These are phyloP conservation scores for Colletotrichum shisoi DNA, from an alignment of 2,329 filamentous ascomycete species.

Conservation along the genomic window DNA sequence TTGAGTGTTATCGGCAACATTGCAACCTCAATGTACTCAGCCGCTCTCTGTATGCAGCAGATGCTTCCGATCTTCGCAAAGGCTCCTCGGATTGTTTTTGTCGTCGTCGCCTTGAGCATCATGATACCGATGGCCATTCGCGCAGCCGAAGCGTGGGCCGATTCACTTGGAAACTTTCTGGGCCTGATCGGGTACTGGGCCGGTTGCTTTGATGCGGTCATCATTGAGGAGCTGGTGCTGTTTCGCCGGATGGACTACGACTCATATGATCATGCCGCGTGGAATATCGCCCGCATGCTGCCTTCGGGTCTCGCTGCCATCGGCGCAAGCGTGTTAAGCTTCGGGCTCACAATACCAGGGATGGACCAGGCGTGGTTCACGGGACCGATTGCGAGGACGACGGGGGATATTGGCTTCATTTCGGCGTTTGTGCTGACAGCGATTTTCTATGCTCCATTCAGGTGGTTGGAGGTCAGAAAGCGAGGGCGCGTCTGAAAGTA, in stretches of 20 bases:
- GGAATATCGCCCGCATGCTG: constrained; percentile 54
- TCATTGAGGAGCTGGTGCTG: constrained; percentile 53
- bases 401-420: constrained; percentile 58
- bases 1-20: constrained; percentile 52
- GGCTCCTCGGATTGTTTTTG: constrained; percentile 54
- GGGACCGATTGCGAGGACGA: constrained; percentile 53
- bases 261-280: constrained; percentile 54
- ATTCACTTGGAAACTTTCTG: constrained; percentile 55
- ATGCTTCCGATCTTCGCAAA: constrained; percentile 48
- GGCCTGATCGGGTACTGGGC: constrained; percentile 57
- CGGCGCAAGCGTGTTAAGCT: constrained; percentile 54
- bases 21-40: constrained; percentile 51
- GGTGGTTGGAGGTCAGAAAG: constrained; percentile 49
- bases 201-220: constrained; percentile 53
- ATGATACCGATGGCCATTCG: constrained; percentile 54
- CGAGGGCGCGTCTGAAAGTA: constrained; percentile 43
- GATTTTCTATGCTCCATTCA: constrained; percentile 53
- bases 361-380: constrained; percentile 56
- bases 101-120: constrained; percentile 50
- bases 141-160: constrained; percentile 52
- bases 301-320: constrained; percentile 55
- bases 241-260: constrained; percentile 54
- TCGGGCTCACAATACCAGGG: constrained; percentile 53
- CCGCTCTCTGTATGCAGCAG: constrained; percentile 53
- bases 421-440: constrained; percentile 53